These are phyloP conservation scores for Fusarium abutilonis DNA, from an alignment of 2,329 filamentous ascomycete genomes.

Conservation along the genomic window DNA sequence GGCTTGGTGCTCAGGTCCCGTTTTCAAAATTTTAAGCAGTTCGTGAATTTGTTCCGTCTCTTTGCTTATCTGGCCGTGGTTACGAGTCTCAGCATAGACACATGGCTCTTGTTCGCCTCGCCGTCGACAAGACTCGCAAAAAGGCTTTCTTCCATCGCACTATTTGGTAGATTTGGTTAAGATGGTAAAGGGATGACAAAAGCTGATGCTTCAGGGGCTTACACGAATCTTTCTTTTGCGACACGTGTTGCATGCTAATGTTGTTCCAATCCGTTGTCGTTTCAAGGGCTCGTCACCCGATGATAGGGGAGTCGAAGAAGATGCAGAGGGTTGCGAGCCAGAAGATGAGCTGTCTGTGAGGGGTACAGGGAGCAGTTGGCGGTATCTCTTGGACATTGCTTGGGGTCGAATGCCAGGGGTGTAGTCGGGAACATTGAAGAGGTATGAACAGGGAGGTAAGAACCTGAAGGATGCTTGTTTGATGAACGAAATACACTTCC, in stretches of 20 bases:
- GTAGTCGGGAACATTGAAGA: neutral
- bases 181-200: neutral
- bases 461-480: neutral
- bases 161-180: neutral
- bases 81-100: conserved; percentile 13
- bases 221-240: conserved; percentile 26
- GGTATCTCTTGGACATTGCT: conserved; percentile 32
- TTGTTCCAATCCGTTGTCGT: conserved; percentile 18
- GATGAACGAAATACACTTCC: neutral
- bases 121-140: conserved; percentile 17
- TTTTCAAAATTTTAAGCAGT: conserved; percentile 20
- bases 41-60: conserved; percentile 20
- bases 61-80: conserved; percentile 10
- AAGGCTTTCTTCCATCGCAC: conserved; percentile 15
- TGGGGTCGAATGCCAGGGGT: neutral
- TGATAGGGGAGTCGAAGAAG: conserved; percentile 14
- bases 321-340: conserved; percentile 7
- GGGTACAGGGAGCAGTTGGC: conserved; percentile 20
- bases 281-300: conserved; percentile 20
- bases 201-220: neutral
- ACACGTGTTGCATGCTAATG: conserved; percentile 21
- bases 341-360: neutral
- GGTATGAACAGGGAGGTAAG: neutral
- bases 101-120: conserved; percentile 15
- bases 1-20: conserved; percentile 11